These are phyloP conservation scores for Diplodia seriata DNA, from an alignment of 2,329 filamentous ascomycete genomes.

Conservation along the genomic window DNA sequence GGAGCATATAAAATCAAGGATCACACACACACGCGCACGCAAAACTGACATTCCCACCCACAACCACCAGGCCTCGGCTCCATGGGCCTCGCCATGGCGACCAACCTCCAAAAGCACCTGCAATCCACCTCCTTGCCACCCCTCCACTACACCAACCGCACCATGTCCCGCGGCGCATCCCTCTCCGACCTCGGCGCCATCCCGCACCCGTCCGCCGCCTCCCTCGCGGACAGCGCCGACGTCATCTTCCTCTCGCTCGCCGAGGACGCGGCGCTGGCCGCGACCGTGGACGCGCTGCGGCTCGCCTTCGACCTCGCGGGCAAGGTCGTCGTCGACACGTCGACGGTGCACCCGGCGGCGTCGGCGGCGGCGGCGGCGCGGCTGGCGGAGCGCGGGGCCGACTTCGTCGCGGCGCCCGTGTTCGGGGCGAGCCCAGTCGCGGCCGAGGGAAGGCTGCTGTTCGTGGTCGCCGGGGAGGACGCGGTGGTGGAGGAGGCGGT, in stretches of 20 bases:
- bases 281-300: background rate
- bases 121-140: constrained; percentile 33
- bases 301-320: constrained; percentile 42
- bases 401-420: constrained; percentile 57
- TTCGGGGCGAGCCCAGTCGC: constrained; percentile 62
- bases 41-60: constrained; percentile 36
- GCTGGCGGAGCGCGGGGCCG: constrained; percentile 42
- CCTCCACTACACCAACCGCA: constrained; percentile 53
- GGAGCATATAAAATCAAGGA: no score
- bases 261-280: background rate
- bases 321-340: constrained; percentile 56
- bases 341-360: constrained; percentile 58
- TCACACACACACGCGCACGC: no score
- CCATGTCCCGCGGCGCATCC: background rate
- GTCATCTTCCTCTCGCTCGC: background rate
- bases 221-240: background rate
- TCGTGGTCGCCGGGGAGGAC: constrained; percentile 54
- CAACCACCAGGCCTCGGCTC: constrained; percentile 54
- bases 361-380: constrained; percentile 42
- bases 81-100: constrained; percentile 60
- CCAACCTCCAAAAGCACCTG: constrained; percentile 57
- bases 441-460: constrained; percentile 55
- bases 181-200: background rate
- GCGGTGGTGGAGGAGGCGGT: background rate
- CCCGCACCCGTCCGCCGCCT: background rate